Percentiles rank a stretch among this genome's conserved stretches.
These are phyloP conservation scores for Euptelea pleiosperma DNA, from an alignment of 164 flowering plant species.

Conservation along the genomic window DNA sequence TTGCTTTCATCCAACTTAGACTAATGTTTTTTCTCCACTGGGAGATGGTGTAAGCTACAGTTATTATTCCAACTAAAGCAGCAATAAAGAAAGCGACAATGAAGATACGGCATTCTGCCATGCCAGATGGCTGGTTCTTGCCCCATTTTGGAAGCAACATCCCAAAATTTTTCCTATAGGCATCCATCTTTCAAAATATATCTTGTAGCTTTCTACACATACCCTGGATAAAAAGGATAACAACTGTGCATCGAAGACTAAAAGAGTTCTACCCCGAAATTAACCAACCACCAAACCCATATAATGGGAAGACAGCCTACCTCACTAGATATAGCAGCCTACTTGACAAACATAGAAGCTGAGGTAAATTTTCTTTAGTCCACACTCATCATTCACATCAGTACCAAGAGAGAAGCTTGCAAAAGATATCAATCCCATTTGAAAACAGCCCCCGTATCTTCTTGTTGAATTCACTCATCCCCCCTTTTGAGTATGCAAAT, in stretches of 20 bases:
- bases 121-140: constrained; percentile 31
- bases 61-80: constrained; percentile 67
- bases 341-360: neutral
- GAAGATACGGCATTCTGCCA: constrained; percentile 60
- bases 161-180: constrained; percentile 28
- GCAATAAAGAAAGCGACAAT: constrained; percentile 58
- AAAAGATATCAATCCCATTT: neutral
- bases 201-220: neutral
- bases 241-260: too few species aligned
- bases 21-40: constrained; percentile 92
- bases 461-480: constrained; percentile 1
- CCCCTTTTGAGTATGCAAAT: neutral
- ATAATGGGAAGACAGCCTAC: neutral
- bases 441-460: neutral
- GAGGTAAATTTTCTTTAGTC: neutral
- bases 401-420: neutral
- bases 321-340: too few species aligned
- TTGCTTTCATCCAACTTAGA: constrained; percentile 86
- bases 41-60: constrained; percentile 76
- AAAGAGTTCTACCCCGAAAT: neutral
- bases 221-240: neutral
- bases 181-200: constrained; percentile 48
- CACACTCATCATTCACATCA: neutral
- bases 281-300: constrained; percentile 1
- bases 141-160: constrained; percentile 40